These are phyloP conservation scores for Ophiostoma ulmi DNA, from an alignment of 2,329 filamentous ascomycete species.

Conservation along the genomic window DNA sequence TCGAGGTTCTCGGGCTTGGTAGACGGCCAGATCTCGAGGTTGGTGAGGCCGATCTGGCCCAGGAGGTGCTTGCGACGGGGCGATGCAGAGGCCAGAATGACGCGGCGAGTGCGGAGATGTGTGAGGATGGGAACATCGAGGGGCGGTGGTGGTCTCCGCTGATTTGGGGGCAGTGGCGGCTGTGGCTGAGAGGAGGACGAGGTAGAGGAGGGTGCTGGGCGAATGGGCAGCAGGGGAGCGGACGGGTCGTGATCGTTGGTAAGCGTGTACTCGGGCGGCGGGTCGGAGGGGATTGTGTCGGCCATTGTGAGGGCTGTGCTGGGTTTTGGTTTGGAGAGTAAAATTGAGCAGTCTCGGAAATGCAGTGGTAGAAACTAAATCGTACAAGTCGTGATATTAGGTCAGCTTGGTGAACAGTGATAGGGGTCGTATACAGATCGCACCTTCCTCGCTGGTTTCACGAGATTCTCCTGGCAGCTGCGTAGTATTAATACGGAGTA, in stretches of 20 bases:
- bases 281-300: slow-evolving; percentile 33
- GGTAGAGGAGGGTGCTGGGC: not conserved
- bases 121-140: slow-evolving; percentile 76
- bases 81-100: slow-evolving; percentile 86
- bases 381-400: not conserved
- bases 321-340: not conserved
- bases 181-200: slow-evolving; percentile 28
- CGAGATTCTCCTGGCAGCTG: not conserved
- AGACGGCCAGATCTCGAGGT: slow-evolving; percentile 80
- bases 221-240: slow-evolving; percentile 26
- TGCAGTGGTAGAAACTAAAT: not conserved
- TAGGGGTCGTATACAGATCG: not conserved
- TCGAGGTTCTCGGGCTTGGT: slow-evolving; percentile 78
- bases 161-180: slow-evolving; percentile 33
- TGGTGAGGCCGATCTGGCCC: slow-evolving; percentile 68
- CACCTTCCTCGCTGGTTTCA: not conserved
- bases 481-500: not conserved
- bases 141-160: slow-evolving; percentile 53
- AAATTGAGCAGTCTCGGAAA: not conserved
- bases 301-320: slow-evolving; percentile 8
- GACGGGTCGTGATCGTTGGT: slow-evolving; percentile 37
- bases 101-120: slow-evolving; percentile 68
- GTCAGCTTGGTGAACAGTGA: not conserved
- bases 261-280: slow-evolving; percentile 45
- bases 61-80: slow-evolving; percentile 80